Conservation (phyloP, 1,139 yeast genomes). For the Kodamaea fungicola region DNA sequence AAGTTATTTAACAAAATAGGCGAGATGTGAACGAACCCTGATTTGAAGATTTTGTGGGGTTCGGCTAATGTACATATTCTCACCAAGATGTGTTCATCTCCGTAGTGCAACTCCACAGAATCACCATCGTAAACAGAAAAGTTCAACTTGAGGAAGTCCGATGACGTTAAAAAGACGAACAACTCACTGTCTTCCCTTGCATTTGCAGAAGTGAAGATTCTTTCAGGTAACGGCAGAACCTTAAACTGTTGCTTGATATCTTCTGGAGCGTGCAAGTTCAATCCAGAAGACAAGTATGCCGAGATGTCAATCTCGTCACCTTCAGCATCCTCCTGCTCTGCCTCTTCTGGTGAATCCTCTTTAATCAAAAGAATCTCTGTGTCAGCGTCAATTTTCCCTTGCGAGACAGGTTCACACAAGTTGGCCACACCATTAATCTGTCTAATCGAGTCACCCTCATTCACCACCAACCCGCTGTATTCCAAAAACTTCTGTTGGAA, state of each 20-base stretch:
- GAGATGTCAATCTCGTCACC: constrained; percentile 32
- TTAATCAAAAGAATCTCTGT: constrained; percentile 53
- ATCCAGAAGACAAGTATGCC: constrained; percentile 31
- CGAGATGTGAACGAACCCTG: constrained; percentile 50
- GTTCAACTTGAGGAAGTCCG: constrained; percentile 54
- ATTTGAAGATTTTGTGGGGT: constrained; percentile 46
- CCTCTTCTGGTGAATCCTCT: constrained; percentile 9
- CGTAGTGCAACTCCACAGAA: constrained; percentile 39
- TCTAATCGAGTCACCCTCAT: constrained; percentile 33
- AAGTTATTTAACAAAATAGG: constrained; percentile 62
- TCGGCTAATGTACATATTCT: constrained; percentile 60
- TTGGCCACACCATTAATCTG: constrained; percentile 49
- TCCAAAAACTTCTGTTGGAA: constrained; percentile 25
- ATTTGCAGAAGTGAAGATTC: constrained; percentile 27
- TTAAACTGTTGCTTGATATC: constrained; percentile 14
- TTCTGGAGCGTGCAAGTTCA: constrained; percentile 18
- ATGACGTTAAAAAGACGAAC: constrained; percentile 51
- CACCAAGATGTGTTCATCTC: constrained; percentile 30
- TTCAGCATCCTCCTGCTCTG: constrained; percentile 6
- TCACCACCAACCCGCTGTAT: constrained; percentile 31
- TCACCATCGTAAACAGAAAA: constrained; percentile 67
- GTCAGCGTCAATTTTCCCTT: constrained; percentile 47
- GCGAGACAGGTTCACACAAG: constrained; percentile 71
- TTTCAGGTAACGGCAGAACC: constrained; percentile 30
- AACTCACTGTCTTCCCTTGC: constrained; percentile 41